Percentiles rank a stretch among this genome's conserved stretches.
Conservation (phyloP, 73 alveolate genomes). For the Paramecium primaurelia region DNA sequence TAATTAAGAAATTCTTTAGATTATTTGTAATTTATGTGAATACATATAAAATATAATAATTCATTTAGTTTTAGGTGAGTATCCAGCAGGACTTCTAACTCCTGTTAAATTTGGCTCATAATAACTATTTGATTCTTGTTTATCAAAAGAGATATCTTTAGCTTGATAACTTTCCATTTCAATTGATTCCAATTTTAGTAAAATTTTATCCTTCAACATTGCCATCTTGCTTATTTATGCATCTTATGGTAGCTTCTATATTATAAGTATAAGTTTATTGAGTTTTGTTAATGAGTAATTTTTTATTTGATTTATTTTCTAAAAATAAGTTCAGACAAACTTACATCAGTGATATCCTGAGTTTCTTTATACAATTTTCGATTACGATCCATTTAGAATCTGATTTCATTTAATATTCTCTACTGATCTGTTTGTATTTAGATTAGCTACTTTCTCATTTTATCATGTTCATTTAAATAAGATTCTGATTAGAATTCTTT, state of each 20-base stretch:
- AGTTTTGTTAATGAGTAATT: neutral
- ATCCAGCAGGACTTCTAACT: slow-evolving; percentile 4
- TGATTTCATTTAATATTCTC: neutral
- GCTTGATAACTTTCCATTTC: neutral
- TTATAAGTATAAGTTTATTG: neutral
- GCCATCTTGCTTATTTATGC: neutral
- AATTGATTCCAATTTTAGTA: neutral
- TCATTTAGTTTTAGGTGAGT: slow-evolving; percentile 8
- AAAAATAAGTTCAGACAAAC: neutral
- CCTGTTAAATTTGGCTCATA: neutral
- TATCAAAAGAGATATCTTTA: neutral
- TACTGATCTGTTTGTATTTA: neutral
- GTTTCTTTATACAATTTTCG: neutral
- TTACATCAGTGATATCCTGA: neutral
- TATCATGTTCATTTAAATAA: slow-evolving; percentile 6
- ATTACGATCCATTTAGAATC: neutral
- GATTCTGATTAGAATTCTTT: slow-evolving; percentile 10
- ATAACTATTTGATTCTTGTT: neutral
- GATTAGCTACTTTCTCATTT: neutral
- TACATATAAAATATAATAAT: neutral
- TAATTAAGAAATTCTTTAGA: neutral
- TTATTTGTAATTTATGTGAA: neutral
- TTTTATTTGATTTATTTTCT: neutral
- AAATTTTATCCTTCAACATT: neutral
- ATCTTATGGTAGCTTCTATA: neutral